A percentile compares a stretch with the other conserved stretches of the same genome.
Evolutionary conservation across 2,329 filamentous ascomycete genomes (phyloP).

Genomic region (Fusarium nanum): DNA sequence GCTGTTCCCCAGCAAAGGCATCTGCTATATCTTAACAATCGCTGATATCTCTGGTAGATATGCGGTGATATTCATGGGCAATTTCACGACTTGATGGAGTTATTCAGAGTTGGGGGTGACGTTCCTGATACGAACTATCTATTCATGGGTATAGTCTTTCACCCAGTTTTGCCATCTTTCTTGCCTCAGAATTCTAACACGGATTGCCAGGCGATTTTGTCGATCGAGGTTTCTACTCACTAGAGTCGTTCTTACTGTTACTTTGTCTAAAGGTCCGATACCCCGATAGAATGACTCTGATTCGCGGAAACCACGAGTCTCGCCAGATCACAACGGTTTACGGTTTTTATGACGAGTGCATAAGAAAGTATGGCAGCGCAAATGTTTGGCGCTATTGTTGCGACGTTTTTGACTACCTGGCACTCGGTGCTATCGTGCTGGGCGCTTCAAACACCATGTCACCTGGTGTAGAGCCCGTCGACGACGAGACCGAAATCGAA

Average conservation of each 20-base stretch:
- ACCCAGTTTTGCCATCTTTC: background rate
- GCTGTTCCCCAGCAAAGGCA: background rate
- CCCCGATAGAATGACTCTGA: conserved; percentile 95
- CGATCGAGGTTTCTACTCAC: conserved; percentile 96
- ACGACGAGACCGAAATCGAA: conserved; percentile 89
- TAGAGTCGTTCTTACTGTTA: conserved; percentile 95
- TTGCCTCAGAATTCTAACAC: conserved; percentile 19
- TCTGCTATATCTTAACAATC: background rate
- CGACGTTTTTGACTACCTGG: conserved; percentile 97
- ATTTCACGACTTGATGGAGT: conserved; percentile 96
- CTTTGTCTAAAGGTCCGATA: conserved; percentile 97
- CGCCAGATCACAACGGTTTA: conserved; percentile 98
- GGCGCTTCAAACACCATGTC: conserved; percentile 78
- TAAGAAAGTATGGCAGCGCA: conserved; percentile 94
- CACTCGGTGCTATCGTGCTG: conserved; percentile 88
- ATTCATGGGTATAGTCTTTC: conserved; percentile 79
- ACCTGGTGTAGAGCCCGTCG: conserved; percentile 62
- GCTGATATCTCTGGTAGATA: conserved; percentile 66
- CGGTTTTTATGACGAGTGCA: conserved; percentile 97
- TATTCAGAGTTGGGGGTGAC: conserved; percentile 92
- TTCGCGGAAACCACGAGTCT: conserved; percentile 95
- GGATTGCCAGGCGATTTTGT: conserved; percentile 83
- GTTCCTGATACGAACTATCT: conserved; percentile 96
- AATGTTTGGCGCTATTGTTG: conserved; percentile 98
- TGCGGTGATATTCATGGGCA: conserved; percentile 98